Base-by-base conservation (phyloP, 179 eudicot species). In the Amaranthus tricolor region DNA sequence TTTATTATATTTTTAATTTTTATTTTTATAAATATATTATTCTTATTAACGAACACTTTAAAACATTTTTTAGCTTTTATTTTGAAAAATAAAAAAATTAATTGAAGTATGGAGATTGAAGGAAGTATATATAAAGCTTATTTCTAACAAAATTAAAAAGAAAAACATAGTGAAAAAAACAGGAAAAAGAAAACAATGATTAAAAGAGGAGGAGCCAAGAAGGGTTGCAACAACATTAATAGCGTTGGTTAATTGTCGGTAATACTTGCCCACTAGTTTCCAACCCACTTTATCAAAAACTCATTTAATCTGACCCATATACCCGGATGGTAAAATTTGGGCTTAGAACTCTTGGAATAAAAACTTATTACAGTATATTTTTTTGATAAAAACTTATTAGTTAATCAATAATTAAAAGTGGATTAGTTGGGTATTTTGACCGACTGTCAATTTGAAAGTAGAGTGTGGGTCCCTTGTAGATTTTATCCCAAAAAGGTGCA, bases 391-490 rank as follows among this genome's bases (percentile, higher is more conserved):
- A 31, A 31, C 40, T 31, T 31, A 31, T 1, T 31, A 31, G 40
- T 31, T 31, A 31, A 31, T 31, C 40, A 31, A 31, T 31, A 31
- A 31, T 31, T 52, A 68, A 68, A 58, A 59, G 55, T 58, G 66
- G 75, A 56, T 72, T 72, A 61, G 75, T 72, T 72, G 75, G 75
- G 74, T 10, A 60, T 71, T 31, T 80, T 80, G 80, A 76, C 80
- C 12, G 73, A 11, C 52, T 60, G 79, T 76, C 60, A 76, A 72
- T 76, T 76, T 57, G 49, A 47, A 76, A 76, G 69, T 52, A 19
- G n/a, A 43, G 17, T 17, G 11, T 21, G 60, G 72, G 72, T 14
- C 54, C 78, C 72, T 16, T 45, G 14, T 19, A 64, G 60, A 74
- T 57, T 62, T 77, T n/a, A 70, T 72, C 66, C 66, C 66, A 70